phyloP scores from a whole-genome alignment of 2,329 filamentous ascomycete genomes.

The Microsporum canis region DNA sequence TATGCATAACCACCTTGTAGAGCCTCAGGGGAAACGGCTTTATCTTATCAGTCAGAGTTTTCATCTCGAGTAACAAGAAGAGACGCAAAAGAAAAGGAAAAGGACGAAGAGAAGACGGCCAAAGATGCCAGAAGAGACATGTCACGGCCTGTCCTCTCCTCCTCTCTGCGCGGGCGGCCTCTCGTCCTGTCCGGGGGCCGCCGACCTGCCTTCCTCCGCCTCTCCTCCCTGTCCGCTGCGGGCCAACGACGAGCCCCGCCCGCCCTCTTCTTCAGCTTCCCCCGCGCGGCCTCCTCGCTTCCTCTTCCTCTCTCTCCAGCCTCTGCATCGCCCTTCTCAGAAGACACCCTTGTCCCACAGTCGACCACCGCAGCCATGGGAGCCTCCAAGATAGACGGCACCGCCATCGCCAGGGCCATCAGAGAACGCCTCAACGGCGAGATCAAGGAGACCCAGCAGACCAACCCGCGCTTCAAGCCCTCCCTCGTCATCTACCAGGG shows the following conservation, averaged over 20 bases:
- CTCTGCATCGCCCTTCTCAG: background rate
- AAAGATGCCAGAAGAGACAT: background rate
- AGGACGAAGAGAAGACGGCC: background rate
- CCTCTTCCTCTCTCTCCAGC: background rate
- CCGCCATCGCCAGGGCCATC: constrained; percentile 83
- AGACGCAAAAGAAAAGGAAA: background rate
- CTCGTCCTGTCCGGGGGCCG: background rate
- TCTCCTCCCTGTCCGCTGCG: constrained; percentile 8
- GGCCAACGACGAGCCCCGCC: background rate
- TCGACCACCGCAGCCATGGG: constrained; percentile 51
- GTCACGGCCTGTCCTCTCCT: background rate
- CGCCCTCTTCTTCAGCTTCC: constrained; percentile 1
- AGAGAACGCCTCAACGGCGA: constrained; percentile 68
- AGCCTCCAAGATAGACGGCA: constrained; percentile 89
- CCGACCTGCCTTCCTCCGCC: background rate
- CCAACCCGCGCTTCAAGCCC: constrained; percentile 79
- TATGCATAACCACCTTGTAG: background rate
- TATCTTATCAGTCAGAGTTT: constrained; percentile 1
- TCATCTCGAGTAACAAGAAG: background rate
- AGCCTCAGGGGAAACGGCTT: background rate
- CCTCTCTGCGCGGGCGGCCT: background rate
- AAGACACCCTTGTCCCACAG: background rate
- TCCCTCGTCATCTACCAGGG: constrained; percentile 91
- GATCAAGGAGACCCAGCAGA: constrained; percentile 68
- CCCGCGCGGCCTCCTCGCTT: constrained; percentile 9